phyloP scores from a whole-genome alignment of 805 yeast species.

The Tetrapisispora fleetii region DNA sequence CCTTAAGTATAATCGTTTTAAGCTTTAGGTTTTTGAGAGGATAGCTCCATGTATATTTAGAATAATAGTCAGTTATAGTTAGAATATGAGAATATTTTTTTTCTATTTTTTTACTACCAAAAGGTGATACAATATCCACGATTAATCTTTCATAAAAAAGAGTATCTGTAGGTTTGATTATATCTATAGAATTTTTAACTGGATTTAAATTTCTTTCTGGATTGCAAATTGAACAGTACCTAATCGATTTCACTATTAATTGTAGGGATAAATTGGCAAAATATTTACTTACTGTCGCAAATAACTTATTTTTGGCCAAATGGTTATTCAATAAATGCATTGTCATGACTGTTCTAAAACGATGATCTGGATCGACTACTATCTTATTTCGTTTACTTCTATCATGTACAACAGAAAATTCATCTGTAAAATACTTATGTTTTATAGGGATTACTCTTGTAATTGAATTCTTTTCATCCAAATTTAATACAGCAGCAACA shows the following conservation, averaged over 20 bases:
- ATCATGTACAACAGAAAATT: conserved; percentile 17
- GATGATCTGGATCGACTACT: conserved; percentile 23
- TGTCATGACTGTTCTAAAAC: conserved; percentile 22
- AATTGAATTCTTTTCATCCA: conserved; percentile 4
- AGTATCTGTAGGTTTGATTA: conserved; percentile 12
- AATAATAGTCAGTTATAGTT: conserved; percentile 22
- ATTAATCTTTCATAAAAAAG: conserved; percentile 24
- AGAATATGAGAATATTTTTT: conserved; percentile 22
- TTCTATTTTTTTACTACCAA: conserved; percentile 15
- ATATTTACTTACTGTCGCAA: conserved; percentile 10
- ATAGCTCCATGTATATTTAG: conserved; percentile 24
- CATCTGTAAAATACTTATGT: conserved; percentile 18
- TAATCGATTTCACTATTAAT: conserved; percentile 9
- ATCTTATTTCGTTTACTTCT: conserved; percentile 14
- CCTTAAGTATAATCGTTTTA: conserved; percentile 11
- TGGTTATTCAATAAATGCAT: conserved; percentile 28
- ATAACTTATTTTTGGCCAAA: conserved; percentile 10
- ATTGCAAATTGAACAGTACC: conserved; percentile 26
- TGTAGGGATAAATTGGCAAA: conserved; percentile 22
- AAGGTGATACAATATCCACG: conserved; percentile 23
- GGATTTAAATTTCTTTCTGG: conserved; percentile 8
- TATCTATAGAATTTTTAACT: conserved; percentile 9
- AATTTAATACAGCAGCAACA: background rate
- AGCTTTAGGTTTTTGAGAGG: conserved; percentile 21
- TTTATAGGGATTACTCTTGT: conserved; percentile 14